A percentile compares a stretch with the other conserved stretches of the same genome.
Conservation (phyloP, 306 rosid species). For the Quercus variabilis region DNA sequence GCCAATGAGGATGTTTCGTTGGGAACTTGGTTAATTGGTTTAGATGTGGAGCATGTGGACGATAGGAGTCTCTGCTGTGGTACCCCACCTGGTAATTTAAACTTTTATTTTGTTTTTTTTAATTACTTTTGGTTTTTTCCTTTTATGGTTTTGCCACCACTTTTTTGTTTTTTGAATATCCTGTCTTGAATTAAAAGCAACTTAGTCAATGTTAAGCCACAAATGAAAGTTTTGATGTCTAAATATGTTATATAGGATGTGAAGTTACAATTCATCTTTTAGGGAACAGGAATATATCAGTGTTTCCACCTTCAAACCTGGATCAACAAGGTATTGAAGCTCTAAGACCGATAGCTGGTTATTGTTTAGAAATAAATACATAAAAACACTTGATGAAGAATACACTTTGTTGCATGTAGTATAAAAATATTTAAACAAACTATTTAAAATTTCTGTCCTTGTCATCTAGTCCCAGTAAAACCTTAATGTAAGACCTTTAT, state of each 20-base stretch:
- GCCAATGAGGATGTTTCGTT: conserved; percentile 93
- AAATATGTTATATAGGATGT: neutral
- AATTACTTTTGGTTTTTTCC: neutral
- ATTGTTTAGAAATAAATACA: neutral
- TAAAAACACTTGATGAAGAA: neutral
- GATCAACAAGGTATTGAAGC: neutral
- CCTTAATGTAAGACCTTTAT: neutral
- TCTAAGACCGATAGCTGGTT: neutral
- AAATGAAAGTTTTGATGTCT: neutral
- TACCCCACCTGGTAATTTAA: conserved; percentile 65
- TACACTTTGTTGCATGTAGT: neutral
- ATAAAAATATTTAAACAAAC: neutral
- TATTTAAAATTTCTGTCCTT: neutral
- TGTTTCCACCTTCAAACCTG: neutral
- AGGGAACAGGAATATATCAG: neutral
- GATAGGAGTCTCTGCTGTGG: conserved; percentile 88
- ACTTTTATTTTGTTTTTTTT: conserved; percentile 3
- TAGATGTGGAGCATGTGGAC: conserved; percentile 80
- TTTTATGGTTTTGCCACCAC: neutral
- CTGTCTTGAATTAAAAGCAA: neutral
- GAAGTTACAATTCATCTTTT: neutral
- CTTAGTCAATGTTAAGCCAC: neutral
- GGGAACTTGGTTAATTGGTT: conserved; percentile 93
- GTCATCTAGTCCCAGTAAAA: neutral
- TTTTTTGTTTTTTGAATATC: neutral